Evolutionary conservation across 1,139 yeast species (phyloP).

Genomic region (Debaryomyces sp.): DNA sequence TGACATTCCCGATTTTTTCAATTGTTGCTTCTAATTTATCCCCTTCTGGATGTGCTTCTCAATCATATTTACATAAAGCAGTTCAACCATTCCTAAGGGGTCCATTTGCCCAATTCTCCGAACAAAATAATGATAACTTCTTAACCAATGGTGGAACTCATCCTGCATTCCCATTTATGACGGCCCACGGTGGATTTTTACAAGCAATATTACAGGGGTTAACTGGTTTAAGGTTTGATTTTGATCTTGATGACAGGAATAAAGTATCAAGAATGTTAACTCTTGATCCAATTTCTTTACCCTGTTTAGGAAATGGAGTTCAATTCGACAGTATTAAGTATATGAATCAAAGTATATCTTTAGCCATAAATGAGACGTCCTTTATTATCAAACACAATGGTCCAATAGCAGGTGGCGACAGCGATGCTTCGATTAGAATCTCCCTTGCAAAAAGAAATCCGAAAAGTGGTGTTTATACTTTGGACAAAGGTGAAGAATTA

Average conservation of each 20-base stretch:
- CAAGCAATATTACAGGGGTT: constrained; percentile 78
- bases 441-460: constrained; percentile 55
- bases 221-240: constrained; percentile 63
- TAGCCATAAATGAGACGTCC: constrained; percentile 46
- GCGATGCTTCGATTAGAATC: constrained; percentile 36
- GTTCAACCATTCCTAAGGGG: constrained; percentile 71
- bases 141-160: constrained; percentile 73
- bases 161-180: constrained; percentile 85
- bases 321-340: constrained; percentile 61
- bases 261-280: constrained; percentile 50
- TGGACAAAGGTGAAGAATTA: constrained; percentile 49
- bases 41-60: constrained; percentile 69
- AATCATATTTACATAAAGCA: constrained; percentile 68
- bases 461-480: constrained; percentile 37
- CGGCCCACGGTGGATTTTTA: constrained; percentile 82
- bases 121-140: constrained; percentile 71
- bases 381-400: constrained; percentile 55
- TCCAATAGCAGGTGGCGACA: constrained; percentile 23
- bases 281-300: constrained; percentile 64
- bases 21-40: constrained; percentile 66
- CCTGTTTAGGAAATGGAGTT: constrained; percentile 62
- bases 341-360: constrained; percentile 59
- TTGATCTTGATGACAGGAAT: constrained; percentile 30
- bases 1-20: constrained; percentile 83
- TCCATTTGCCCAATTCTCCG: constrained; percentile 83